phyloP scores from a whole-genome alignment of 2,329 filamentous ascomycete species.

The Monilinia fructigena region DNA sequence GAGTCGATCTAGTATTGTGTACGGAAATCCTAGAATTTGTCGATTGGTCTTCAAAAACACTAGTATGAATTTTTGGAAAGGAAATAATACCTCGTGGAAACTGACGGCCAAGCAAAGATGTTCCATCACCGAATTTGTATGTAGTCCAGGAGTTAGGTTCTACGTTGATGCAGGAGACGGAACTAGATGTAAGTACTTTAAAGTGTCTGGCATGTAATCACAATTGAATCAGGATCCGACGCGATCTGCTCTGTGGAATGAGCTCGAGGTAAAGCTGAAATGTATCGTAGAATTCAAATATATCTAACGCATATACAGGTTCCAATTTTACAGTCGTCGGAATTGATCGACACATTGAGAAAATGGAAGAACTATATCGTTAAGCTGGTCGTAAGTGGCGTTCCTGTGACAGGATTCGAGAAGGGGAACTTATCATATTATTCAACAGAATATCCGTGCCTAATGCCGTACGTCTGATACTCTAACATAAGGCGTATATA shows the following conservation, averaged over 20 bases:
- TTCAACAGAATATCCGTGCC: slow-evolving; percentile 20
- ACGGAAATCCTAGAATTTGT: neutral
- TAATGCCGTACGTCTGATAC: neutral
- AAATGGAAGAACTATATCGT: slow-evolving; percentile 21
- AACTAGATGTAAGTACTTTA: slow-evolving; percentile 6
- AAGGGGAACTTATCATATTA: neutral
- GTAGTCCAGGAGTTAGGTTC: slow-evolving; percentile 5
- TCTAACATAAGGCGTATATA: neutral
- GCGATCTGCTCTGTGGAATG: slow-evolving; percentile 16
- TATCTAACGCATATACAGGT: slow-evolving; percentile 10
- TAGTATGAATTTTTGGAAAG: neutral
- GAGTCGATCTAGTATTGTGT: neutral
- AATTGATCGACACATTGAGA: slow-evolving; percentile 18
- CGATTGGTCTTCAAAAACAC: neutral
- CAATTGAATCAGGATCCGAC: neutral
- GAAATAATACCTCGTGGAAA: slow-evolving; percentile 2
- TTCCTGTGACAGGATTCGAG: neutral
- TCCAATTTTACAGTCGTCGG: slow-evolving; percentile 14
- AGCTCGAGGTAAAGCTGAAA: neutral
- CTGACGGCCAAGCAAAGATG: neutral
- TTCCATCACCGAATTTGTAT: neutral
- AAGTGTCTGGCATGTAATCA: neutral
- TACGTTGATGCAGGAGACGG: slow-evolving; percentile 8
- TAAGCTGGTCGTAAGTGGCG: slow-evolving; percentile 18
- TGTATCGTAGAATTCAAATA: neutral